Base-by-base conservation (phyloP, 1,284 basidiomycete genomes). In the Ceratobasidium theobromae region DNA sequence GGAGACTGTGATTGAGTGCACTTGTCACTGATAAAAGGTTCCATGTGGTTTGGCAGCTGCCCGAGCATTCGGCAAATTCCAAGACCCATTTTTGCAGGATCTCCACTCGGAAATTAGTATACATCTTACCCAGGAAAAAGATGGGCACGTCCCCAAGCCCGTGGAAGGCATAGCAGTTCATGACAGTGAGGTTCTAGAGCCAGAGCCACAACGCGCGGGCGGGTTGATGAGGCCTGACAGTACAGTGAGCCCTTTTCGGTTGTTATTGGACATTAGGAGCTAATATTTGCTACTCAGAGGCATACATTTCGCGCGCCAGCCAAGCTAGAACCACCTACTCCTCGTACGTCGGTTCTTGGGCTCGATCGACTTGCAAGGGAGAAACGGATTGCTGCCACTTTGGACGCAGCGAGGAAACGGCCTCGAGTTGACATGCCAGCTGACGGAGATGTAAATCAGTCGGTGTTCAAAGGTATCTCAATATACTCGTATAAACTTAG, bases 281-380 rank as follows among this genome's bases (percentile, higher is more conserved):
- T 53, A 45, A 46, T 5, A 1, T 40, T 35, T 49, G 23, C 28
- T 58, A 16, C 41, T 27, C 69, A 91, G 91, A 81, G 80, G 74
- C 91, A 93, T 70, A 86, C 85, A 0, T 95, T 95, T 76, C 83
- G 84, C 60, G 80, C 86, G 72, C 91, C 91, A 0, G 82, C 83
- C 0, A 86, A 83, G 69, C 77, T 90, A 16, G 87, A 88, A 72
- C 87, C 89, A 6, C 84, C 85, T 9, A 88, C 87, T 14, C 87
- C 88, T 3, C 80, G 88, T 38, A 76, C 84, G 0, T 96, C 93
- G 1, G 72, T 92, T 1, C 83, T 97, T 0, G 94, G 95, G 0
- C 80, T 98, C 4, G 95, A 98, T 75, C 83, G 82, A 33, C 81
- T 98, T 1, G 95, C 95, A 0, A 86, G 84, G 66, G 92, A 95